Percentiles rank a stretch among this genome's conserved stretches.
Evolutionary conservation across 177 flowering plant genomes (phyloP).

Genomic region (Vitis hybrid): DNA sequence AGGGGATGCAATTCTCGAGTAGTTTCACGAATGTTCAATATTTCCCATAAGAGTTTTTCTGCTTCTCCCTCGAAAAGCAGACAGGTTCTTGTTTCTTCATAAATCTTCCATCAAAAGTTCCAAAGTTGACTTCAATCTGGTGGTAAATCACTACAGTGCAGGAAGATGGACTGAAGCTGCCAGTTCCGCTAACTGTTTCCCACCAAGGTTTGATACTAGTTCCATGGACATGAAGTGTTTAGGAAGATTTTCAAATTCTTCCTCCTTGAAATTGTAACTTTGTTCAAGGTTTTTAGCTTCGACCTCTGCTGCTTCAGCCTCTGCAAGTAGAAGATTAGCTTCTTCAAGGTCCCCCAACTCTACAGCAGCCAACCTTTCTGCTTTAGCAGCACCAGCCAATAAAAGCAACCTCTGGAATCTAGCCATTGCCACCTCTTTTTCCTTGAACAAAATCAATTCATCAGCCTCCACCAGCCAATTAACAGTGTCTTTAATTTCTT

Average conservation of each 20-base stretch:
- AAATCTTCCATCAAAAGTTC: neutral
- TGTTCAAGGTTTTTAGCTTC: constrained; percentile 61
- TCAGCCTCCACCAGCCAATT: constrained; percentile 48
- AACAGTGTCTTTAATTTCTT: constrained; percentile 42
- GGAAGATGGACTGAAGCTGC: constrained; percentile 33
- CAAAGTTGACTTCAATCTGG: constrained; percentile 1
- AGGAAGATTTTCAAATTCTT: constrained; percentile 34
- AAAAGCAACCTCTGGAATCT: constrained; percentile 58
- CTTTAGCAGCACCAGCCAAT: constrained; percentile 53
- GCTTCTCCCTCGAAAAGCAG: constrained; percentile 5
- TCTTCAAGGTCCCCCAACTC: constrained; percentile 73
- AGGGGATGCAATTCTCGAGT: neutral
- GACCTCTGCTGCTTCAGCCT: constrained; percentile 63
- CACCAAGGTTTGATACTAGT: constrained; percentile 54
- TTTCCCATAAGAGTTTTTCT: neutral
- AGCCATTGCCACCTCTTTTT: constrained; percentile 64
- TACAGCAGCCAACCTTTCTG: constrained; percentile 69
- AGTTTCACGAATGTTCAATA: neutral
- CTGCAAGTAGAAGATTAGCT: constrained; percentile 58
- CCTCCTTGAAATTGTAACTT: constrained; percentile 39
- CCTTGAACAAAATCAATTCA: constrained; percentile 46
- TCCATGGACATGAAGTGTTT: constrained; percentile 56
- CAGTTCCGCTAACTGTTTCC: constrained; percentile 49
- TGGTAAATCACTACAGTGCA: neutral
- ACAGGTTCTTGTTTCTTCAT: constrained; percentile 9